Evolutionary conservation across 1,284 basidiomycete genomes (phyloP).

Genomic region (Puccinia hordei): DNA sequence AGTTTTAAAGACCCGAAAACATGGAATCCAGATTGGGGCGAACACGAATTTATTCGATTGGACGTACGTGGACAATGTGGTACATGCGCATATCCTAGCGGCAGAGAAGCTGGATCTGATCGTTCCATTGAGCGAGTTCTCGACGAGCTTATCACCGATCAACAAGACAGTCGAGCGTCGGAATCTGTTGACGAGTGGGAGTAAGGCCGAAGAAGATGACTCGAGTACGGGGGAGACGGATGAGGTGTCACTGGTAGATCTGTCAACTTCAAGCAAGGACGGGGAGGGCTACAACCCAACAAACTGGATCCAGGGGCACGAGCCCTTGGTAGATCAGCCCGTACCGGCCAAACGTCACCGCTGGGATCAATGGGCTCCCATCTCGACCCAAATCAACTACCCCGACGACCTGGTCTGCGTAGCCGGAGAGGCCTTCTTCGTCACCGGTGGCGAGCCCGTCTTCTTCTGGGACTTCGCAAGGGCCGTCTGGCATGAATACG

Average conservation of each 20-base stretch:
- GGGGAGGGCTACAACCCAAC: not conserved
- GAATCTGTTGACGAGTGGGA: conserved; percentile 53
- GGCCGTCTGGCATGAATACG: conserved; percentile 73
- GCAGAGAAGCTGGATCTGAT: conserved; percentile 73
- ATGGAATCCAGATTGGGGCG: conserved; percentile 88
- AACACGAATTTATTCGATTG: conserved; percentile 95
- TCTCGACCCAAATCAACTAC: conserved; percentile 33
- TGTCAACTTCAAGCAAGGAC: conserved; percentile 16
- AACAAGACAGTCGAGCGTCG: conserved; percentile 53
- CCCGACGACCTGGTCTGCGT: conserved; percentile 68
- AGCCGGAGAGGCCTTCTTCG: conserved; percentile 92
- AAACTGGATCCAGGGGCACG: conserved; percentile 25
- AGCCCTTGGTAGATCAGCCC: conserved; percentile 56
- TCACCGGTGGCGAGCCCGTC: conserved; percentile 94
- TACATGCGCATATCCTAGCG: conserved; percentile 89
- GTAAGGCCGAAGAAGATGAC: conserved; percentile 52
- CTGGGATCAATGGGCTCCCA: conserved; percentile 57
- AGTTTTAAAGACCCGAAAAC: conserved; percentile 79
- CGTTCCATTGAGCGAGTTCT: conserved; percentile 62
- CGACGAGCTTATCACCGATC: conserved; percentile 68
- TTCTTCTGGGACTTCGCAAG: conserved; percentile 96
- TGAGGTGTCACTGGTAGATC: conserved; percentile 27
- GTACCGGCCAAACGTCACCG: conserved; percentile 64
- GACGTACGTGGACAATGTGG: conserved; percentile 96
- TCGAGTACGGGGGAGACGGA: not conserved